phyloP scores from a whole-genome alignment of 2,329 filamentous ascomycete species.

The Ophiostoma sp. region DNA sequence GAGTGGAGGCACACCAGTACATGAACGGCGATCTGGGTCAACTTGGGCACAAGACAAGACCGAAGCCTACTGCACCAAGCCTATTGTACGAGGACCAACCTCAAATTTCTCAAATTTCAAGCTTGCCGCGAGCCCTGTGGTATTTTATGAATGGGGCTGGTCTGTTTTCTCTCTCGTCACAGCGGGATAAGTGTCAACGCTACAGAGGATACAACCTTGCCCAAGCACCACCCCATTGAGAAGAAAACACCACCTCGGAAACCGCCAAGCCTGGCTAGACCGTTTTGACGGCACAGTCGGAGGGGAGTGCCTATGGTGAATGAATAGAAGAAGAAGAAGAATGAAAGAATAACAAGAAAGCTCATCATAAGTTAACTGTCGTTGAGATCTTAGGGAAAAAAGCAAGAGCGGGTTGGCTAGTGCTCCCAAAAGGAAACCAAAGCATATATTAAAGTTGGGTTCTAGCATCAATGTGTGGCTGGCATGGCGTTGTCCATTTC shows the following conservation, averaged over 20 bases:
- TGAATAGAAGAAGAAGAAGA: not conserved
- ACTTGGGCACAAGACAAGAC: not conserved
- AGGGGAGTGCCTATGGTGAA: not conserved
- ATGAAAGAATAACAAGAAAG: not conserved
- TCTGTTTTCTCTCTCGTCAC: not conserved
- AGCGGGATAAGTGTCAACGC: conserved; percentile 5
- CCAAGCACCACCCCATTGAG: conserved; percentile 11
- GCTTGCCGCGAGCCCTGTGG: conserved; percentile 15
- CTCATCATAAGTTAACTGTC: not conserved
- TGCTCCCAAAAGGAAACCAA: not conserved
- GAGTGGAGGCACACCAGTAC: not conserved
- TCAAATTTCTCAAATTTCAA: not conserved
- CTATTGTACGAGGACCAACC: not conserved
- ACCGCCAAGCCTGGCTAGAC: conserved; percentile 3
- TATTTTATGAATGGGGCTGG: not conserved
- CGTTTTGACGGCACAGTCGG: not conserved
- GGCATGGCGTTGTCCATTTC: not conserved
- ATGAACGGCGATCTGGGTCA: not conserved
- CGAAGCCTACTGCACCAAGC: not conserved
- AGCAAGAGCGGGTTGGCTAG: not conserved
- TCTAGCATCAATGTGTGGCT: not conserved
- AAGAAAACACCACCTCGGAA: not conserved
- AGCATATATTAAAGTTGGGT: not conserved
- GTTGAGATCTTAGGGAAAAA: not conserved
- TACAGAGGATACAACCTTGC: conserved; percentile 8